phyloP scores from a whole-genome alignment of 345 rosid genomes.

The Noccaea bulbosa region DNA sequence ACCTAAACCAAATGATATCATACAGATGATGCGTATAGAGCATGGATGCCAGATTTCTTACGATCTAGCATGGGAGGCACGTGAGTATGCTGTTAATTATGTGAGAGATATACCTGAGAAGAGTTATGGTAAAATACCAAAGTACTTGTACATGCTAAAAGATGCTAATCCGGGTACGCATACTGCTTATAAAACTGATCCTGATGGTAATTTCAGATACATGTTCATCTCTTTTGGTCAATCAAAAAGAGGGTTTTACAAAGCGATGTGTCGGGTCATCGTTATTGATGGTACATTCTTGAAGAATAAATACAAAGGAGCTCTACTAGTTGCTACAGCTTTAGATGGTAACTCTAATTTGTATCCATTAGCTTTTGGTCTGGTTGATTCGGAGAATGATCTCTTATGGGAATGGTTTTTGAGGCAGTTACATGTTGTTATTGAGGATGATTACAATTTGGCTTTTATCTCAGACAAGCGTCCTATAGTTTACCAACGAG shows the following conservation, averaged over 20 bases:
- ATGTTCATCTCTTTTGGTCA: not conserved
- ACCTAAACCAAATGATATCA: no score
- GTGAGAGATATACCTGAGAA: no score
- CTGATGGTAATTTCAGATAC: no score
- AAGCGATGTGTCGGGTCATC: not conserved
- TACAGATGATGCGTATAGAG: no score
- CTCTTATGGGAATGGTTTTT: not conserved
- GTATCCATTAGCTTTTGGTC: not conserved
- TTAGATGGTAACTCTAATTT: not conserved
- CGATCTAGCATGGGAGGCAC: no score
- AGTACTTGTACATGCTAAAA: no score
- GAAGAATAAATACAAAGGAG: not conserved
- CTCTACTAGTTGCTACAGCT: not conserved
- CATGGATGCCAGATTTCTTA: no score
- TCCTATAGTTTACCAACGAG: not conserved
- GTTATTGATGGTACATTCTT: not conserved
- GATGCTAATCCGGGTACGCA: accelerated
- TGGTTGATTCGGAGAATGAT: not conserved
- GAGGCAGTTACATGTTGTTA: not conserved
- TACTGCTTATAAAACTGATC: no score
- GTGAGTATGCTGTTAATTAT: no score
- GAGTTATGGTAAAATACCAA: no score
- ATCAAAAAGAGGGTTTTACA: not conserved
- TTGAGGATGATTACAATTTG: not conserved
- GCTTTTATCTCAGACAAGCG: not conserved